Percentiles rank a stretch among this genome's conserved stretches.
These are phyloP conservation scores for Pseudocercospora fuligena DNA, from an alignment of 2,329 filamentous ascomycete species.

Conservation along the genomic window DNA sequence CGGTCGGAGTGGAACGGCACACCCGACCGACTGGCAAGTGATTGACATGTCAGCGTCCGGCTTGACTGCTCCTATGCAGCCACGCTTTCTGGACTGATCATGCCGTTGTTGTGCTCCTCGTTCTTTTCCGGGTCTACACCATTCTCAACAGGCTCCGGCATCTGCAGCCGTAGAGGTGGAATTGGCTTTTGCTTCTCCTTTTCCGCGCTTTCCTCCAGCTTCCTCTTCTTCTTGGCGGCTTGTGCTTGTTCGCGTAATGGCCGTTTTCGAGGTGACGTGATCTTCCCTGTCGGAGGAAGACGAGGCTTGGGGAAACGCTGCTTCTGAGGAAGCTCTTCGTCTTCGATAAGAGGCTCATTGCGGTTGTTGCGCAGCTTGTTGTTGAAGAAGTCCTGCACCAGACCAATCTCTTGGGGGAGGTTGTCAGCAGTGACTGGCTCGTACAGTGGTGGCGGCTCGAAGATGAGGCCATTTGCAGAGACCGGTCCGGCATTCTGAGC, in stretches of 20 bases:
- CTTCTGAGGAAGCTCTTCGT: conserved; percentile 92
- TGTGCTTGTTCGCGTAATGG: conserved; percentile 82
- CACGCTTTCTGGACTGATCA: conserved; percentile 86
- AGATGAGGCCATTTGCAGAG: conserved; percentile 64
- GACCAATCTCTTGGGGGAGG: conserved; percentile 78
- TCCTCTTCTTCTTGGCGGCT: conserved; percentile 86
- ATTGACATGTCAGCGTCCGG: not conserved
- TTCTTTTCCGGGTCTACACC: conserved; percentile 64
- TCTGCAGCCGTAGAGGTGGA: conserved; percentile 54
- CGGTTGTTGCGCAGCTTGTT: conserved; percentile 83
- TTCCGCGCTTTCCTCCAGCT: conserved; percentile 56
- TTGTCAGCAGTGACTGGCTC: conserved; percentile 80
- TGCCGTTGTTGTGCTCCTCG: conserved; percentile 70
- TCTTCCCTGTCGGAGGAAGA: conserved; percentile 78
- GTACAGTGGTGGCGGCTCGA: conserved; percentile 70
- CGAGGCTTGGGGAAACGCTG: conserved; percentile 71
- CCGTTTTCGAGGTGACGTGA: conserved; percentile 80
- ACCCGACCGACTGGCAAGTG: not conserved
- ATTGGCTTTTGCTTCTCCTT: conserved; percentile 53
- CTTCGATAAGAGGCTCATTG: conserved; percentile 83
- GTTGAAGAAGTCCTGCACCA: conserved; percentile 90
- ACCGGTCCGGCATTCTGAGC: conserved; percentile 71
- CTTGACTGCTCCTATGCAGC: conserved; percentile 11
- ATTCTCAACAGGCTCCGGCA: conserved; percentile 51
- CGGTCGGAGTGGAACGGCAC: not conserved